Percentiles rank a stretch among this genome's conserved stretches.
Conservation (phyloP, 768 basidiomycete species). For the Tulasnella sp. region DNA sequence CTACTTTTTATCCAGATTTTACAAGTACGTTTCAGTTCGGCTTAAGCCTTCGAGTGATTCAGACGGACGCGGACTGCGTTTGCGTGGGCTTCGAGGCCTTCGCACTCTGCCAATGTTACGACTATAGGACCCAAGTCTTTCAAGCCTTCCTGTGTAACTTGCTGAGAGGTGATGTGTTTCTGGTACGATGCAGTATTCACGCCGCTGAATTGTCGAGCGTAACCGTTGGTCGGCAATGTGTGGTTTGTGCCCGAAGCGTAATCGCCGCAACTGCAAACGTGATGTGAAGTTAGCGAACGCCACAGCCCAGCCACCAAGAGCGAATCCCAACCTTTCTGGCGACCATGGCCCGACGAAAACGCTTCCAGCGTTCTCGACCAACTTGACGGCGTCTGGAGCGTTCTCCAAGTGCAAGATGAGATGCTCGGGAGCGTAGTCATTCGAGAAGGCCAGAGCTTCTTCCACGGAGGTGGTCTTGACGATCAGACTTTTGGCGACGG, state of each 20-base stretch:
- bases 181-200: constrained; percentile 98
- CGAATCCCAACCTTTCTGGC: constrained; percentile 73
- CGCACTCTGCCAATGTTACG: constrained; percentile 85
- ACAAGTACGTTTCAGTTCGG: neutral
- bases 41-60: neutral
- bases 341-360: constrained; percentile 94
- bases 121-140: constrained; percentile 79
- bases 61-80: constrained; percentile 91
- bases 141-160: constrained; percentile 77
- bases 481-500: constrained; percentile 86
- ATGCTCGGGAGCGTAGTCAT: constrained; percentile 98
- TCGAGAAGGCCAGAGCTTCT: constrained; percentile 84
- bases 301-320: neutral
- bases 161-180: constrained; percentile 97
- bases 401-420: constrained; percentile 83
- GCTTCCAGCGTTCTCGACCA: constrained; percentile 88
- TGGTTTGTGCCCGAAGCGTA: constrained; percentile 99
- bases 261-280: constrained; percentile 75
- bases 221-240: constrained; percentile 93
- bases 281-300: neutral
- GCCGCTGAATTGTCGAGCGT: constrained; percentile 96
- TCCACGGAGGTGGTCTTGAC: constrained; percentile 63
- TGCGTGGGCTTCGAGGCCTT: constrained; percentile 91
- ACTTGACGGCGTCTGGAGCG: constrained; percentile 58
- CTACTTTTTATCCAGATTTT: neutral